A percentile compares a stretch with the other conserved stretches of the same genome.
Conservation (phyloP, 768 basidiomycete species). For the Podaxis mareebaensis region DNA sequence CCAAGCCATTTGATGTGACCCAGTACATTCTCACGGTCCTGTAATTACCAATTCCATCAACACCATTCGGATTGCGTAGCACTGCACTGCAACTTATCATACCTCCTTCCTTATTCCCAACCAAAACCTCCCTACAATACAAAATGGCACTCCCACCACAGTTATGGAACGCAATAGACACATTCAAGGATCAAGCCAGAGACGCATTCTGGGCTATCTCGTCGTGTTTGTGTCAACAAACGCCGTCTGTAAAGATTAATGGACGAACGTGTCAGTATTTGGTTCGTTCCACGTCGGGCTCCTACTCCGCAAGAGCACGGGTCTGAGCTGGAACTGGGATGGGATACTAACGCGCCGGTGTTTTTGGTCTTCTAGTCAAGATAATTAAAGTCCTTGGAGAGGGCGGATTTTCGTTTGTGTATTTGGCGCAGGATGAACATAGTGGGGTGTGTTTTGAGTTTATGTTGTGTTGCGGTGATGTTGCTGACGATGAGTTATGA, state of each 20-base stretch:
- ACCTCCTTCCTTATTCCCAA: background rate
- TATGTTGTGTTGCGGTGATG: background rate
- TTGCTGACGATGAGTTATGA: background rate
- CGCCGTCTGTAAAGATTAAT: constrained; percentile 92
- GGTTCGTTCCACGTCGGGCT: background rate
- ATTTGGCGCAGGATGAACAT: constrained; percentile 82
- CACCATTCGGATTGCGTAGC: background rate
- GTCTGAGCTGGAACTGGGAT: background rate
- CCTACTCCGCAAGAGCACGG: background rate
- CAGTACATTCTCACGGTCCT: background rate
- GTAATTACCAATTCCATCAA: background rate
- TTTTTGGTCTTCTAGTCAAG: constrained; percentile 56
- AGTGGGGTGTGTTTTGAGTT: constrained; percentile 61
- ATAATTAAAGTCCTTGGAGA: constrained; percentile 93
- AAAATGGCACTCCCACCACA: constrained; percentile 37
- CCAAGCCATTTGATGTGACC: no score
- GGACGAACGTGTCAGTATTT: constrained; percentile 79
- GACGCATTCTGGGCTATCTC: constrained; percentile 83
- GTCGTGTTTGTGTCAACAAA: constrained; percentile 77
- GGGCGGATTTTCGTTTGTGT: constrained; percentile 93
- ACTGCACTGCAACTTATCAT: background rate
- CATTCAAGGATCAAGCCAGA: constrained; percentile 70
- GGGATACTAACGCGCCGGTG: constrained; percentile 3
- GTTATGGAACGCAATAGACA: constrained; percentile 51
- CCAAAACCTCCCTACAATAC: background rate